Percentiles rank a stretch among this genome's conserved stretches.
Evolutionary conservation across 2,329 filamentous ascomycete species (phyloP).

Genomic region (Podosphaera xanthii): DNA sequence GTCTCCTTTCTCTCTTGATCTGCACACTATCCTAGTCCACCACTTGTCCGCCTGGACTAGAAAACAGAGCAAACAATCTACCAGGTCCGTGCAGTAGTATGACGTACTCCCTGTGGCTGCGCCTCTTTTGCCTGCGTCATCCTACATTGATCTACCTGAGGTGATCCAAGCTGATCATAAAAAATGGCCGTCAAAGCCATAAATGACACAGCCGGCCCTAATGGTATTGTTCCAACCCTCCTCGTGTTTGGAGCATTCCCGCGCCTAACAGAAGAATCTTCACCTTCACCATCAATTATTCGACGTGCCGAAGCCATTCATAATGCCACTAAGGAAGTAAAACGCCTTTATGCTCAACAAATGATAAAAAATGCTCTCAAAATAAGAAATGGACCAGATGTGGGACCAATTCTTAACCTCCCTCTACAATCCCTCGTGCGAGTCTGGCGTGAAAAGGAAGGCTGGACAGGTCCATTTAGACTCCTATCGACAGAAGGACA

Average conservation of each 20-base stretch:
- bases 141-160: too few species aligned
- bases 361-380: conserved; percentile 2
- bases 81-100: too few species aligned
- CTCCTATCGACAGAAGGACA: conserved; percentile 2
- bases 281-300: background rate
- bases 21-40: too few species aligned
- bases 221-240: conserved; percentile 4
- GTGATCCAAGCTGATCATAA: too few species aligned
- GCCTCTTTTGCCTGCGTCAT: too few species aligned
- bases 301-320: conserved; percentile 2
- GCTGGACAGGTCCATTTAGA: conserved; percentile 3
- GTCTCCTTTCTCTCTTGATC: too few species aligned
- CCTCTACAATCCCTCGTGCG: conserved; percentile 1
- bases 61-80: too few species aligned
- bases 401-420: background rate
- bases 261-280: conserved; percentile 1
- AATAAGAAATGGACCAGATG: conserved; percentile 2
- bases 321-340: conserved; percentile 3
- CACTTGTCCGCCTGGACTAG: too few species aligned
- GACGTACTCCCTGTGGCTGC: too few species aligned
- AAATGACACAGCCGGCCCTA: conserved; percentile 2
- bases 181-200: conserved; percentile 4
- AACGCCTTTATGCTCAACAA: conserved; percentile 1
- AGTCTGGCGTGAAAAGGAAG: conserved; percentile 3
- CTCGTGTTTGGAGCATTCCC: conserved; percentile 3